These are phyloP conservation scores for Malassezia pachydermatis DNA, from an alignment of 1,284 basidiomycete species.

Conservation along the genomic window DNA sequence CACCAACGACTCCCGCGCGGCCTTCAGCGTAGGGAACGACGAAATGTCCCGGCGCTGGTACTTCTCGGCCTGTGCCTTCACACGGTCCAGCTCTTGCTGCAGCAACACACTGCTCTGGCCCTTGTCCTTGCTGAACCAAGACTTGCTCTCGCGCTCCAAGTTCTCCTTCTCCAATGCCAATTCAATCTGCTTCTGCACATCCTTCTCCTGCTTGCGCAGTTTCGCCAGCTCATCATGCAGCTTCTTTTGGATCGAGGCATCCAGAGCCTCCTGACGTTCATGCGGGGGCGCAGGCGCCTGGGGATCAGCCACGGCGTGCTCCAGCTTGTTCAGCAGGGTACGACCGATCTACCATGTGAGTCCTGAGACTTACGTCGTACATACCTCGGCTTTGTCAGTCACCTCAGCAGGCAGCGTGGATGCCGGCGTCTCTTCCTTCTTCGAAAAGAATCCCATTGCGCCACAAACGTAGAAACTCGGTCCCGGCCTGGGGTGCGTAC, in stretches of 20 bases:
- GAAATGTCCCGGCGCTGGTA: conserved; percentile 56
- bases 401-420: not conserved
- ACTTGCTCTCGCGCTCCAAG: conserved; percentile 28
- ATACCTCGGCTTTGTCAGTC: conserved; percentile 11
- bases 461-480: not conserved
- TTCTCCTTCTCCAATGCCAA: conserved; percentile 43
- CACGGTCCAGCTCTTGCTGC: conserved; percentile 34
- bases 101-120: conserved; percentile 36
- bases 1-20: conserved; percentile 56
- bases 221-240: conserved; percentile 37
- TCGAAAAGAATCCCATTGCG: conserved; percentile 11
- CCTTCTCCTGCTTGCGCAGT: conserved; percentile 37
- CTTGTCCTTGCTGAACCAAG: conserved; percentile 23
- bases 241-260: conserved; percentile 35
- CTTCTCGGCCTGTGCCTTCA: conserved; percentile 59
- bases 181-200: conserved; percentile 36
- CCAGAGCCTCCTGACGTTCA: conserved; percentile 30
- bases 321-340: conserved; percentile 27
- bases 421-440: conserved; percentile 1
- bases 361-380: not conserved
- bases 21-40: conserved; percentile 57
- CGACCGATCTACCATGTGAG: conserved; percentile 25
- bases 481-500: not conserved
- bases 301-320: conserved; percentile 22
- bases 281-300: conserved; percentile 23